These are phyloP conservation scores for Suhomyces bribrorum DNA, from an alignment of 1,139 yeast species.

Conservation along the genomic window DNA sequence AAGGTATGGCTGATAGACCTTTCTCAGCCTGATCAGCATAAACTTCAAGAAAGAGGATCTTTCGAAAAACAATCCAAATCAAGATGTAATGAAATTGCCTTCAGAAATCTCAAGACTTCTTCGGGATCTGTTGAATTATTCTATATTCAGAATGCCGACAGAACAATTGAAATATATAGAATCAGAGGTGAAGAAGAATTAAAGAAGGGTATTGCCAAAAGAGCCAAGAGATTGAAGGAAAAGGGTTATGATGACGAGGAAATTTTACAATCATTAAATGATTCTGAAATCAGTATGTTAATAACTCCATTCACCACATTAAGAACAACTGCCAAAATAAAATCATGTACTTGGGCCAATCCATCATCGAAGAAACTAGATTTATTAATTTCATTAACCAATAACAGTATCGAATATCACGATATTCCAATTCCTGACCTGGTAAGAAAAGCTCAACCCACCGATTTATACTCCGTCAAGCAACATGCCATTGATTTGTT, in stretches of 20 bases:
- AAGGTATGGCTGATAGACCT: constrained; percentile 79
- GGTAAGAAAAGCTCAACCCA: constrained; percentile 47
- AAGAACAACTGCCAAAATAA: constrained; percentile 58
- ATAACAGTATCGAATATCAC: constrained; percentile 75
- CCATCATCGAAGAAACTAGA: constrained; percentile 52
- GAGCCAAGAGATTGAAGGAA: constrained; percentile 76
- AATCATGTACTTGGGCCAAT: constrained; percentile 56
- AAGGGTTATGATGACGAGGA: constrained; percentile 67
- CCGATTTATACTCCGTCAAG: constrained; percentile 34
- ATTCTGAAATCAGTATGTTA: constrained; percentile 58
- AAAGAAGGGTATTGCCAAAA: constrained; percentile 71
- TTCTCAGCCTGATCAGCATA: constrained; percentile 49
- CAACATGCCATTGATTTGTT: constrained; percentile 63
- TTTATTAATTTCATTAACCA: constrained; percentile 62
- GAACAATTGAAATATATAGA: constrained; percentile 80
- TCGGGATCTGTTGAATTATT: constrained; percentile 45
- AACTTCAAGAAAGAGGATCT: constrained; percentile 61
- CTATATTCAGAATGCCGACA: constrained; percentile 74
- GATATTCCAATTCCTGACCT: constrained; percentile 52
- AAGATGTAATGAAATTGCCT: constrained; percentile 64
- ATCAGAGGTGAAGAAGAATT: constrained; percentile 78
- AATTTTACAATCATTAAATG: constrained; percentile 51
- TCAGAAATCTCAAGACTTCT: constrained; percentile 41
- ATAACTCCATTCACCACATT: constrained; percentile 65
- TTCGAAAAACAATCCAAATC: constrained; percentile 79